phyloP scores from a whole-genome alignment of 305 asterid genomes.

The Nicotiana rustica region DNA sequence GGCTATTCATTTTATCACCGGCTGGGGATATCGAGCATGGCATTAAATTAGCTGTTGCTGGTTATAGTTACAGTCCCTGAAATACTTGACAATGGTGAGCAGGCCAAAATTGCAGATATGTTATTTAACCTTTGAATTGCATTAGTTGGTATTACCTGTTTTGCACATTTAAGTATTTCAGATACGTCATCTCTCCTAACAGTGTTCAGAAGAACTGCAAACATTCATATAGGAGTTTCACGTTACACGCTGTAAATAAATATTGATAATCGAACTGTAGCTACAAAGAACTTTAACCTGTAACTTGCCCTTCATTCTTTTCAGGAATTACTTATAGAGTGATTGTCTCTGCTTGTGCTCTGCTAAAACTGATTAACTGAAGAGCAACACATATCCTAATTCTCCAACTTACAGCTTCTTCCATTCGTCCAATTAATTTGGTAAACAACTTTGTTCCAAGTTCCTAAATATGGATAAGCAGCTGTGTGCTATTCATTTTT shows the following conservation, averaged over 20 bases:
- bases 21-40: slow-evolving; percentile 25
- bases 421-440: slow-evolving; percentile 15
- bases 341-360: neutral
- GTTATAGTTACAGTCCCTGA: neutral
- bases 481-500: neutral
- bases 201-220: neutral
- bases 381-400: neutral
- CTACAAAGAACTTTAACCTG: slow-evolving; percentile 13
- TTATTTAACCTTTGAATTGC: slow-evolving; percentile 20
- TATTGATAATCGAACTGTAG: slow-evolving; percentile 4
- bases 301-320: slow-evolving; percentile 3
- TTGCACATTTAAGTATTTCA: slow-evolving; percentile 7
- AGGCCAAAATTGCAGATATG: slow-evolving; percentile 17
- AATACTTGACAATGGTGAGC: neutral
- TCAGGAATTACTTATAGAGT: slow-evolving; percentile 14
- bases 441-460: slow-evolving; percentile 2
- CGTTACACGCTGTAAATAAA: slow-evolving; percentile 16
- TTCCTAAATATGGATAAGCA: neutral
- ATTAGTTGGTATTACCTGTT: neutral
- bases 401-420: neutral
- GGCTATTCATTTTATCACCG: slow-evolving; percentile 23
- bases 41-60: neutral
- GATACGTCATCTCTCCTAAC: slow-evolving; percentile 17
- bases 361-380: neutral
- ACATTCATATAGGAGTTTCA: slow-evolving; percentile 10